Evolutionary conservation across 495 filamentous ascomycete genomes (phyloP).

Genomic region (Oidiodendron maius): DNA sequence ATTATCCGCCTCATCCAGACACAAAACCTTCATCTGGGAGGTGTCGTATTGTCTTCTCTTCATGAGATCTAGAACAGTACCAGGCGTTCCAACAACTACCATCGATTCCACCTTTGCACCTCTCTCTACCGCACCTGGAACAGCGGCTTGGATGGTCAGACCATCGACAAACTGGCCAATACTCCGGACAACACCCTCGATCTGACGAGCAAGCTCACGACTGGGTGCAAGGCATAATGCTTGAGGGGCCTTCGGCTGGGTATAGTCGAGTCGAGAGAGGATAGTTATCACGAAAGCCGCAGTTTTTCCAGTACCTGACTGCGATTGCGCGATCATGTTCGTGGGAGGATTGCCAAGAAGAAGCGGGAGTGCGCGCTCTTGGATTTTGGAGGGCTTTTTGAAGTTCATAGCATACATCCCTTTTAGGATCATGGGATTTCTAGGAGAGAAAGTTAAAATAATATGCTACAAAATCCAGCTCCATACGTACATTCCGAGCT

Average conservation of each 20-base stretch:
- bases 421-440: constrained; percentile 39
- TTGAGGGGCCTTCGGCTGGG: constrained; percentile 63
- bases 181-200: constrained; percentile 69
- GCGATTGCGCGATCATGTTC: constrained; percentile 96
- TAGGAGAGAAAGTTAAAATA: constrained; percentile 18
- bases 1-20: constrained; percentile 92
- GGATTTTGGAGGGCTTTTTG: constrained; percentile 92
- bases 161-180: constrained; percentile 79
- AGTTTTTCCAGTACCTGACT: constrained; percentile 98
- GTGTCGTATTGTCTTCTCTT: constrained; percentile 61
- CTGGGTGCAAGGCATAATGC: constrained; percentile 87
- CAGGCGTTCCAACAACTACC: constrained; percentile 89
- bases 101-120: constrained; percentile 58
- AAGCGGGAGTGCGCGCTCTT: constrained; percentile 86
- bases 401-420: constrained; percentile 78
- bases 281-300: constrained; percentile 93
- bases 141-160: constrained; percentile 67
- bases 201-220: constrained; percentile 92
- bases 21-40: constrained; percentile 64
- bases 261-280: constrained; percentile 73
- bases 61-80: constrained; percentile 84
- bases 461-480: too few species aligned
- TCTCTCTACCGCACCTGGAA: constrained; percentile 65
- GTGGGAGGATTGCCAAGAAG: constrained; percentile 74
- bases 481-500: constrained; percentile 78